These are phyloP conservation scores for Lotus japonicus DNA, from an alignment of 306 rosid species.

Conservation along the genomic window DNA sequence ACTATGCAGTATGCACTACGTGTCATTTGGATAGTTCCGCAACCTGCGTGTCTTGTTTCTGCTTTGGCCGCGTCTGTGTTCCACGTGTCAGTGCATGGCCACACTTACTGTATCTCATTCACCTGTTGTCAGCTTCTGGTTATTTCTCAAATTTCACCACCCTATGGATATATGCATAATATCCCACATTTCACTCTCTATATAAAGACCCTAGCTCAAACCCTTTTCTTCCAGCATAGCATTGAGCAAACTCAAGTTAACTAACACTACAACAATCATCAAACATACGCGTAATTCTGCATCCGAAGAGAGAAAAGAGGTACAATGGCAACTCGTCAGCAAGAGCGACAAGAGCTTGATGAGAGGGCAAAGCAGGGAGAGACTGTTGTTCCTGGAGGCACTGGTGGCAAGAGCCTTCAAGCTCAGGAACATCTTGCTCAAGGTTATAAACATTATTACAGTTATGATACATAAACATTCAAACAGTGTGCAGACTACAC, in stretches of 20 bases:
- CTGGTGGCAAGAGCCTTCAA: conserved; percentile 75
- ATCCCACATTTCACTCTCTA: neutral
- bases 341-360: conserved; percentile 40
- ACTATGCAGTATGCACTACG: neutral
- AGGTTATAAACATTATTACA: conserved; percentile 21
- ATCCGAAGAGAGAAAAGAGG: neutral
- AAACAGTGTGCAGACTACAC: too few species aligned
- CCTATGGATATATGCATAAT: neutral
- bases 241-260: neutral
- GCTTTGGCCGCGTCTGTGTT: neutral
- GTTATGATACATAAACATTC: too few species aligned
- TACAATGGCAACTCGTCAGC: conserved; percentile 43
- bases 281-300: neutral
- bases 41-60: conserved; percentile 19
- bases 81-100: conserved; percentile 20
- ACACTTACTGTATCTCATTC: neutral
- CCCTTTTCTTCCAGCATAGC: neutral
- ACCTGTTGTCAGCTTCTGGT: conserved; percentile 26
- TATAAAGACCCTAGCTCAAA: conserved; percentile 17
- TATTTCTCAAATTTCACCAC: neutral
- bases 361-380: conserved; percentile 61
- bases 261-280: neutral
- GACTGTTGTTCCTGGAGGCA: conserved; percentile 79
- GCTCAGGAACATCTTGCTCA: conserved; percentile 82
- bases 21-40: neutral